These are phyloP conservation scores for Hypoxylon cercidicola DNA, from an alignment of 495 filamentous ascomycete species.

Conservation along the genomic window DNA sequence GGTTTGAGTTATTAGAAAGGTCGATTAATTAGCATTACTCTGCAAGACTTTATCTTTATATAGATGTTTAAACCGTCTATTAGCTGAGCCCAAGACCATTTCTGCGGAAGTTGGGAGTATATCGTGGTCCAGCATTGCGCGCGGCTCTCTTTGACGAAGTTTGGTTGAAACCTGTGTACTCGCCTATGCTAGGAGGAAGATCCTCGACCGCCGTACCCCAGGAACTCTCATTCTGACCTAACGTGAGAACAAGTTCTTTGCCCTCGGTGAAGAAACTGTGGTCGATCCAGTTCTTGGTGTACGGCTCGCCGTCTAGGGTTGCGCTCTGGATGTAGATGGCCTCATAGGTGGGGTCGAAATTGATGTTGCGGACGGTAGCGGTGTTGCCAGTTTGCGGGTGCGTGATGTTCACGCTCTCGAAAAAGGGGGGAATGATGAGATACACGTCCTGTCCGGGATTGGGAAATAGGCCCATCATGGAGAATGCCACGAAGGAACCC, in stretches of 20 bases:
- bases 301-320: conserved; percentile 71
- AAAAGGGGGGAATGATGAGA: conserved; percentile 74
- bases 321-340: conserved; percentile 76
- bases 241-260: conserved; percentile 71
- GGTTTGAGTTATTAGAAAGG: not conserved
- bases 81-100: conserved; percentile 17
- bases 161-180: conserved; percentile 49
- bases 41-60: not conserved
- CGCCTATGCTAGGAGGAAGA: conserved; percentile 67
- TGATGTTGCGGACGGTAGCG: conserved; percentile 67
- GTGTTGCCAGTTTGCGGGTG: conserved; percentile 69
- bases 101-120: conserved; percentile 30
- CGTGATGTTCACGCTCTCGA: conserved; percentile 70
- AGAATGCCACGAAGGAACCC: conserved; percentile 74
- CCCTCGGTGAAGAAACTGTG: conserved; percentile 81
- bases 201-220: conserved; percentile 75
- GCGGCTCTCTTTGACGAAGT: conserved; percentile 16
- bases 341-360: conserved; percentile 71
- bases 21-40: not conserved
- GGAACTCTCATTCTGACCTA: conserved; percentile 71
- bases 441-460: conserved; percentile 81
- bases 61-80: not conserved
- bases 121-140: conserved; percentile 24
- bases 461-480: conserved; percentile 80
- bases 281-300: conserved; percentile 76